Base-by-base conservation (phyloP, 2,329 filamentous ascomycete species). In the Amesomyces nigricolor region DNA sequence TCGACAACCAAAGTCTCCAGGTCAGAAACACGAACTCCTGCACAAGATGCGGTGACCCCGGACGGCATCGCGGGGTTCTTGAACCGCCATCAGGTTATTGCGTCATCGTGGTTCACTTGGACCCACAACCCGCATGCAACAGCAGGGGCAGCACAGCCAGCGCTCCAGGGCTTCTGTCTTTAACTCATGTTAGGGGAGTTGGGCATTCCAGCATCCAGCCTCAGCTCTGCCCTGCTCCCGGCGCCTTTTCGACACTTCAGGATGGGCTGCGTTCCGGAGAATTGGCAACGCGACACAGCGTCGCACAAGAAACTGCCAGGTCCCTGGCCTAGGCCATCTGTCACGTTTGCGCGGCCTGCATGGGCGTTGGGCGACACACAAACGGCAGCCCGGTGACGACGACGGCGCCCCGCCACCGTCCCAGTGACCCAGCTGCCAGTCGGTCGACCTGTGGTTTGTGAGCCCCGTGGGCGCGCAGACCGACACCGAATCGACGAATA, bases 311-410 rank as follows among this genome's bases (percentile, higher is more conserved):
- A 22, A 4, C 17, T 17, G 43, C 37, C 32, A 35, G 32, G 32
- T 35, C 9, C 47, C 47, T 40, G 47, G 38, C 37, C 37, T 49
- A 19, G 29, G 8, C 11, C 13, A 17, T 16, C 29, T 51, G 39
- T 7, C 22, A 26, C 22, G 22, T 30, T 47, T 53, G 43, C 17
- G 51, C 51, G 48, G 50, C 58, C 47, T 62, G 61, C 61, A 62
- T 61, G 55, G 53, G 53, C 54, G 58, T 61, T 61, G 55, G 53
- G 54, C 54, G 58, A 60, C 59, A 56, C 59, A 58, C 59, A 44
- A 44, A 52, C 51, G 37, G 40, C 47, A 53, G 56, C 55, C 61
- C 60, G 58, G 54, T 63, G 59, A 63, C 56, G 51, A 50, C 26
- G 42, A 44, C 47, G 45, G 50, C 38, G 39, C 43, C 50, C 50